Conservation (phyloP, 441 rosid genomes). For the Euphorbia celastroides region DNA sequence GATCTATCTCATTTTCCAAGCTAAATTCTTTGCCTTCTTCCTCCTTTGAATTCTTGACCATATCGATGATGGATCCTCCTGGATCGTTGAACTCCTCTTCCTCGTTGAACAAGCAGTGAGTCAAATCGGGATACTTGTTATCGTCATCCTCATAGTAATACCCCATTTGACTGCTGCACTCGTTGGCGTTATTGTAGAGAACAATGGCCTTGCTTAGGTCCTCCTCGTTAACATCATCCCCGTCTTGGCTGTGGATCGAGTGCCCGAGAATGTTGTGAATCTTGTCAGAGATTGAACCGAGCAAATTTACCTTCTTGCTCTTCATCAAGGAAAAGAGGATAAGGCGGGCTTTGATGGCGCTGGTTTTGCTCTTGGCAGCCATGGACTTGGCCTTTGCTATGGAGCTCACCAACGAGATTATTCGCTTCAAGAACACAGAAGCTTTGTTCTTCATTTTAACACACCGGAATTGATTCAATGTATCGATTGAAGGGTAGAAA, state of each 20-base stretch:
- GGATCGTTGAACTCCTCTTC: slow-evolving; percentile 34
- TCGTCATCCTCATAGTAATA: slow-evolving; percentile 4
- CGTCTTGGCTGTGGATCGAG: neutral
- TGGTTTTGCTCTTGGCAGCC: slow-evolving; percentile 58
- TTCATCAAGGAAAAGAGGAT: slow-evolving; percentile 56
- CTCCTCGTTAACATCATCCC: slow-evolving; percentile 11
- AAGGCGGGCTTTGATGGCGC: slow-evolving; percentile 53
- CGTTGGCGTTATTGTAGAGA: slow-evolving; percentile 17
- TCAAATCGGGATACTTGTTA: slow-evolving; percentile 48
- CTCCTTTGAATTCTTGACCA: slow-evolving; percentile 61
- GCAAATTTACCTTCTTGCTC: slow-evolving; percentile 43
- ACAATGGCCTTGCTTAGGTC: slow-evolving; percentile 35
- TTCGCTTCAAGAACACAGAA: slow-evolving; percentile 43
- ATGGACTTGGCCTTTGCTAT: slow-evolving; percentile 50
- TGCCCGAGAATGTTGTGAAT: slow-evolving; percentile 37
- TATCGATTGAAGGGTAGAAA: too few relatives aligned
- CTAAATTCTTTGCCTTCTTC: slow-evolving; percentile 62
- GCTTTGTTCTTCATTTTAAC: slow-evolving; percentile 55
- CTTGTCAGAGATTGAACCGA: slow-evolving; percentile 53
- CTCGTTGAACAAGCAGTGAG: slow-evolving; percentile 37
- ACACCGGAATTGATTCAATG: neutral
- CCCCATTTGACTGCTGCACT: slow-evolving; percentile 2
- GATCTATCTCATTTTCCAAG: slow-evolving; percentile 81
- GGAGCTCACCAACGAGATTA: slow-evolving; percentile 30
- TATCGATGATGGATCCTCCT: slow-evolving; percentile 60